Evolutionary conservation across 164 flowering plant species (phyloP), one percentile per base, ranked within the genome.

Genomic region (Umbilicus rupestris): DNA sequence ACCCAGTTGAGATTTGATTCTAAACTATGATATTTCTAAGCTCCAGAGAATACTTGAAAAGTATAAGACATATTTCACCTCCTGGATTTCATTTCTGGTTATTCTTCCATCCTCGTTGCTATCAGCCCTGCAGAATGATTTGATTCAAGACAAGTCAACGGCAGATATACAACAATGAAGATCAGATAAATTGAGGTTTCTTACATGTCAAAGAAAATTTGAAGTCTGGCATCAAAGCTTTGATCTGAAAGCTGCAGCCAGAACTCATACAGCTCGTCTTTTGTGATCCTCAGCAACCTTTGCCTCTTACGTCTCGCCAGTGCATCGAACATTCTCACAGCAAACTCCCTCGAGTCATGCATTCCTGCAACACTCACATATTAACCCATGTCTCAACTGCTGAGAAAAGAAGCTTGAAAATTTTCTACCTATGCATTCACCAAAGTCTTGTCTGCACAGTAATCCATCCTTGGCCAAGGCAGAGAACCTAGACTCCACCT

Each of bases 181-280:
- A 39, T 20, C 14, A 57, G 59, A 19, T 33, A 45, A 33, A 5
- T 55, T 3, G n/a, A 14, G 26, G 31, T n/a, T 35, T 65, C 82
- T 1, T 22, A 89, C 99, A 91, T 91, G 82, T 95, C 99, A 20
- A 95, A 91, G 84, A 95, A 95, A 50, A 95, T 85, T 70, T 91
- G 97, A 66, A 95, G 93, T 24, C 99, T 92, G 26, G 97, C 96
- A 68, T 95, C 99, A 67, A 95, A 95, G 63, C 99, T 91, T 68
- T 89, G 87, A 59, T 91, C 96, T 0, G 99, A 83, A 67, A 95
- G 79, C 72, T 91, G 92, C 22, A 77, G 58, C 99, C 99, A 95
- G 68, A 89, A 95, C 2, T 91, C 97, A 62, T 79, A 76, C 22
- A 95, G 87, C 72, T 95, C 97, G 4, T 85, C 96, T 69, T 85